These are phyloP conservation scores for Eucalyptus virginea DNA, from an alignment of 345 rosid genomes.

Conservation along the genomic window DNA sequence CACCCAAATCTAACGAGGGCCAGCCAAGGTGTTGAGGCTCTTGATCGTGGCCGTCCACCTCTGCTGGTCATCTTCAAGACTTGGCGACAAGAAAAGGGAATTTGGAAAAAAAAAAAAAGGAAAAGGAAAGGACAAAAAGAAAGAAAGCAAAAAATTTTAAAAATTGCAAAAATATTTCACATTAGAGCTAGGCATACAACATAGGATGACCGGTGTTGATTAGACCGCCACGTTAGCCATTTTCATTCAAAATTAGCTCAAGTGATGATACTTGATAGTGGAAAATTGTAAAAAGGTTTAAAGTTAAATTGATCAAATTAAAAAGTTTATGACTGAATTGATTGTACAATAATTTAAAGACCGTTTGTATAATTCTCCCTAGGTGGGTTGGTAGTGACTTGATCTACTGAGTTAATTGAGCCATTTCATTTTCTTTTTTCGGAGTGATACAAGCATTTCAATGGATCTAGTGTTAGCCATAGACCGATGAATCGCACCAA, in stretches of 20 bases:
- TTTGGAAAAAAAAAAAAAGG: background rate
- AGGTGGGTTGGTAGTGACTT: background rate
- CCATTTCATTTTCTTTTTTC: background rate
- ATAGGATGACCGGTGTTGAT: fast-evolving
- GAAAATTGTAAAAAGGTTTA: background rate
- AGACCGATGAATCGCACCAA: background rate
- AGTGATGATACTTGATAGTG: background rate
- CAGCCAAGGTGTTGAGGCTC: background rate
- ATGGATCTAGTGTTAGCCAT: background rate
- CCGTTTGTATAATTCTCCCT: background rate
- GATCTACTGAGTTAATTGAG: background rate
- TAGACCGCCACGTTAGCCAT: fast-evolving
- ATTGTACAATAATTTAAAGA: background rate
- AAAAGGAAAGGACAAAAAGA: background rate
- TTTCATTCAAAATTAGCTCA: background rate
- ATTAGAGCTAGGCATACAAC: fast-evolving
- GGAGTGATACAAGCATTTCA: background rate
- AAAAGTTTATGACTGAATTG: fast-evolving
- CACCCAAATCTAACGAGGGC: background rate
- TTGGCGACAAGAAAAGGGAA: background rate
- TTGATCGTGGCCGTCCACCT: background rate
- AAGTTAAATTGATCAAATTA: background rate
- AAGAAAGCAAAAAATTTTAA: background rate
- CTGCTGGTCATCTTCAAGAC: background rate
- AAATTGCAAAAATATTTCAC: background rate